These are phyloP conservation scores for Fonsecaea pugnacius DNA, from an alignment of 2,329 filamentous ascomycete species.

Conservation along the genomic window DNA sequence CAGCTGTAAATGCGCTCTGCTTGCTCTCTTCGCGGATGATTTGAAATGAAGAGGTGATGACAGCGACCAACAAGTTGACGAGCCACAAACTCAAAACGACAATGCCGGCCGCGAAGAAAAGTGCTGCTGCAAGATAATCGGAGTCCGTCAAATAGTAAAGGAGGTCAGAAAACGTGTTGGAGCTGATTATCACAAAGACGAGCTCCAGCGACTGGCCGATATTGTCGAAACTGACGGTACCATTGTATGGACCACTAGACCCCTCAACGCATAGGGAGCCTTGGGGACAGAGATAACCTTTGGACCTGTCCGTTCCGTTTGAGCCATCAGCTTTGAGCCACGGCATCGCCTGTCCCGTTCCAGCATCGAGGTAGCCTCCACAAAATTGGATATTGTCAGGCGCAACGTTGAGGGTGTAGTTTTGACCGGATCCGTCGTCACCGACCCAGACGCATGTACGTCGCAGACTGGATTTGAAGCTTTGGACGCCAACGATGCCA, in stretches of 20 bases:
- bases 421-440: conserved; percentile 50
- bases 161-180: conserved; percentile 92
- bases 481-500: conserved; percentile 94
- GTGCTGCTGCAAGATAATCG: conserved; percentile 82
- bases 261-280: conserved; percentile 83
- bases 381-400: conserved; percentile 75
- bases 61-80: conserved; percentile 89
- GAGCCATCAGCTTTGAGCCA: conserved; percentile 68
- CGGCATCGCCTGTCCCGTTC: conserved; percentile 61
- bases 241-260: conserved; percentile 72
- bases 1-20: conserved; percentile 85
- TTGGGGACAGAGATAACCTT: conserved; percentile 85
- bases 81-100: conserved; percentile 96
- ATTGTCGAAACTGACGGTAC: conserved; percentile 92
- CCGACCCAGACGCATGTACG: conserved; percentile 80
- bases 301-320: conserved; percentile 61
- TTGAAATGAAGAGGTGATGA: conserved; percentile 98
- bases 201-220: conserved; percentile 89
- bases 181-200: conserved; percentile 98
- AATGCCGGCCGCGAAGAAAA: conserved; percentile 74
- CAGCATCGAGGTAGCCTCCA: conserved; percentile 74
- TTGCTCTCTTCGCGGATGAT: conserved; percentile 96
- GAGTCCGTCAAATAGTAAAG: conserved; percentile 93
- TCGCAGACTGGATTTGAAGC: conserved; percentile 82
- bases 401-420: conserved; percentile 54